These are phyloP conservation scores for Exophiala xenobiotica DNA, from an alignment of 2,329 filamentous ascomycete genomes.

Conservation along the genomic window DNA sequence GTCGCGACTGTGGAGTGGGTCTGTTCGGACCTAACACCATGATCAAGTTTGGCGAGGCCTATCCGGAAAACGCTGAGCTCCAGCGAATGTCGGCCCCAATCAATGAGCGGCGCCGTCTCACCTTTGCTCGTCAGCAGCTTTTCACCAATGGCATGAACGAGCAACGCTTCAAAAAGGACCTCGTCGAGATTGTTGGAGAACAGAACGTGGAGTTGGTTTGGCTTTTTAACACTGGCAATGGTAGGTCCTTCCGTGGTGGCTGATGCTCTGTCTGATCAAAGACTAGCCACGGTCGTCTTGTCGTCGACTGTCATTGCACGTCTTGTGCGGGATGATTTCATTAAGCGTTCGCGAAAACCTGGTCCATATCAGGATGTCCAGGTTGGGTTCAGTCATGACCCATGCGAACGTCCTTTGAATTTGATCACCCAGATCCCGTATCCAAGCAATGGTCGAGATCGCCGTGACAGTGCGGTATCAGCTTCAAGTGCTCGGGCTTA, in stretches of 20 bases:
- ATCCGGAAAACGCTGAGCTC: constrained; percentile 38
- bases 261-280: constrained; percentile 4
- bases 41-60: constrained; percentile 34
- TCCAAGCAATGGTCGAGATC: constrained; percentile 16
- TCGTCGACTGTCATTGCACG: constrained; percentile 38
- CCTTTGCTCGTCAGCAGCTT: constrained; percentile 41
- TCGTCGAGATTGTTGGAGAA: constrained; percentile 35
- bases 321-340: constrained; percentile 37
- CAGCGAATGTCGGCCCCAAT: constrained; percentile 38
- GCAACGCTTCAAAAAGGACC: constrained; percentile 38
- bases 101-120: constrained; percentile 43
- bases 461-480: constrained; percentile 23
- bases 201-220: constrained; percentile 43
- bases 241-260: constrained; percentile 32
- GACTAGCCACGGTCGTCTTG: constrained; percentile 41
- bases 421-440: constrained; percentile 33
- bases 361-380: constrained; percentile 37
- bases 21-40: constrained; percentile 37
- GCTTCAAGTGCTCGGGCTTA: constrained; percentile 19
- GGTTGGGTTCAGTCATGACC: constrained; percentile 41
- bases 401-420: constrained; percentile 41
- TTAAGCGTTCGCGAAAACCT: constrained; percentile 31
- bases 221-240: constrained; percentile 45
- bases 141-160: constrained; percentile 38
- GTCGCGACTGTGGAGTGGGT: constrained; percentile 33